phyloP scores from a whole-genome alignment of 352 stramenopile species.

The Blastocystis sp. region DNA sequence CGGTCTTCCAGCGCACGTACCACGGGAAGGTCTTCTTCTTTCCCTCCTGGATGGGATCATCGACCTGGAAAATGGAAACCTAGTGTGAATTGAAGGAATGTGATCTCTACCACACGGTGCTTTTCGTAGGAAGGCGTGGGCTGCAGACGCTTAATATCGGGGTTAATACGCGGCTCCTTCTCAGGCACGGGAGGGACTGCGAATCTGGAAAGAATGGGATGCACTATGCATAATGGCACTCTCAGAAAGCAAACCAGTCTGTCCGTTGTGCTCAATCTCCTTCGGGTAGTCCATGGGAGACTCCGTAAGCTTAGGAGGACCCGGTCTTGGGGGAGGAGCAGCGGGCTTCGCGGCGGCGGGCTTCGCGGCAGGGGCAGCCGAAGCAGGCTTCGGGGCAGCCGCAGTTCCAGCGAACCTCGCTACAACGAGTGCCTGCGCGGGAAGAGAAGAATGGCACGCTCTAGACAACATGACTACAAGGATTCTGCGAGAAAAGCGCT shows the following conservation, averaged over 20 bases:
- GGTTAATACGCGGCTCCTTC: conserved; percentile 64
- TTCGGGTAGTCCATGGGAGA: conserved; percentile 61
- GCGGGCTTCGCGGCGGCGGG: conserved; percentile 42
- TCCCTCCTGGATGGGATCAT: conserved; percentile 61
- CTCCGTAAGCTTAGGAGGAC: conserved; percentile 66
- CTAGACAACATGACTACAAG: conserved; percentile 23
- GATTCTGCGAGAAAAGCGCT: background rate
- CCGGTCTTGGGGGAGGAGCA: conserved; percentile 62
- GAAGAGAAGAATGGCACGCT: background rate
- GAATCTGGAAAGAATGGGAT: conserved; percentile 52
- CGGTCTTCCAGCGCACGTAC: conserved; percentile 59
- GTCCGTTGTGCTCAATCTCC: conserved; percentile 45
- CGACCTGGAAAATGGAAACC: conserved; percentile 50
- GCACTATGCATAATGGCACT: conserved; percentile 18
- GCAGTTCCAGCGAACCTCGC: conserved; percentile 22
- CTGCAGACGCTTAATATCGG: conserved; percentile 62
- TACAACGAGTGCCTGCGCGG: background rate
- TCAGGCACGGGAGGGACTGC: conserved; percentile 38
- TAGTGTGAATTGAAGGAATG: background rate
- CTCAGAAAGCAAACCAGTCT: background rate
- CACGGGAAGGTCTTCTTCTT: conserved; percentile 64
- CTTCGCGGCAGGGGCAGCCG: background rate
- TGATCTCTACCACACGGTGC: conserved; percentile 11
- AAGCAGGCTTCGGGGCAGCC: background rate
- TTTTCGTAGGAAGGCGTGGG: conserved; percentile 61